Conservation (phyloP, 2,329 filamentous ascomycete species). For the Metarhizium guizhouense region DNA sequence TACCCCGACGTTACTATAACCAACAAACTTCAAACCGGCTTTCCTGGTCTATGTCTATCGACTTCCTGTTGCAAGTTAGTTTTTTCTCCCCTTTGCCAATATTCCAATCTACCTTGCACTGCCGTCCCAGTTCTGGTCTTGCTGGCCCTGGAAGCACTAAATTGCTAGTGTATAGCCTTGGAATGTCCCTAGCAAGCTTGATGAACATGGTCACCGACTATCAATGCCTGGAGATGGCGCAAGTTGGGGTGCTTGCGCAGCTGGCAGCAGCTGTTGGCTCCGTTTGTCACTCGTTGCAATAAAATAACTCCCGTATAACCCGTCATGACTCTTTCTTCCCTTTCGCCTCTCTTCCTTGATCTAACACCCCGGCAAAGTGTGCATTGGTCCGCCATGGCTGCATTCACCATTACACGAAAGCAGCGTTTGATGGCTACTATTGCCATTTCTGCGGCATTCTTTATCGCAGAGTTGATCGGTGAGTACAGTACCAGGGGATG, state of each 20-base stretch:
- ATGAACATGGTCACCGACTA: not conserved
- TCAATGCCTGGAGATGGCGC: not conserved
- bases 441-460: conserved; percentile 40
- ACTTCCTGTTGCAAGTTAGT: not conserved
- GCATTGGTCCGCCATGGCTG: conserved; percentile 8
- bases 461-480: conserved; percentile 42
- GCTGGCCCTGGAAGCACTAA: not conserved
- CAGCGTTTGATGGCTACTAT: conserved; percentile 39
- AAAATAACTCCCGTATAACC: not conserved
- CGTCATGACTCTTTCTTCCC: not conserved
- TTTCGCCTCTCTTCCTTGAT: not conserved
- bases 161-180: not conserved
- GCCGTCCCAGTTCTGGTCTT: too few species aligned
- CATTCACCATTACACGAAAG: conserved; percentile 22
- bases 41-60: not conserved
- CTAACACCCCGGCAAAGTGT: not conserved
- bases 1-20: not conserved
- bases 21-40: not conserved
- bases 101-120: not conserved
- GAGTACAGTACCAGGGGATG: not conserved
- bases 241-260: not conserved
- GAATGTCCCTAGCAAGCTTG: not conserved
- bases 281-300: not conserved
- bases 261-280: not conserved
- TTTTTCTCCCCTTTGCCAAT: not conserved